Conservation (phyloP, 1,284 basidiomycete species). For the Pyrrhoderma noxium region DNA sequence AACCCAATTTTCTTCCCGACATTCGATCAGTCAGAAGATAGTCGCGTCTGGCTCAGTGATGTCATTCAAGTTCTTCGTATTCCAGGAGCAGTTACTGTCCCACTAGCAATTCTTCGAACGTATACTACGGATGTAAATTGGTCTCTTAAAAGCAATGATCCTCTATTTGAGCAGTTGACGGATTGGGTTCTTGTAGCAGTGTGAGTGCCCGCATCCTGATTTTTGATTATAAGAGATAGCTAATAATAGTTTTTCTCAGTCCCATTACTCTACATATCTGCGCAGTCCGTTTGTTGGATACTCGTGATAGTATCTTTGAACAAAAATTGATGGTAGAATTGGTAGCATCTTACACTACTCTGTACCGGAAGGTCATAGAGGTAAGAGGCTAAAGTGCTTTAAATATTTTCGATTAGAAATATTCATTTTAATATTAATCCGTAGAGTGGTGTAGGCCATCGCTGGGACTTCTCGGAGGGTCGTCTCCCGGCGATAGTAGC, state of each 20-base stretch:
- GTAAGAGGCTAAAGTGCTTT: constrained; percentile 28
- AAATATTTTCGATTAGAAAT: neutral
- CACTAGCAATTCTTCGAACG: constrained; percentile 46
- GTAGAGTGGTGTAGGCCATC: constrained; percentile 20
- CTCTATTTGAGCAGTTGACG: constrained; percentile 27
- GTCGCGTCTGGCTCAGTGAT: constrained; percentile 34
- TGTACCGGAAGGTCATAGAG: constrained; percentile 42
- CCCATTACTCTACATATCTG: constrained; percentile 48
- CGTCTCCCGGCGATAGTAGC: constrained; percentile 58
- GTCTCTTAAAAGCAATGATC: constrained; percentile 38
- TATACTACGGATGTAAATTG: constrained; percentile 41
- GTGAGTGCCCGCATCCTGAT: constrained; percentile 23
- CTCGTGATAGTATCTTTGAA: constrained; percentile 49
- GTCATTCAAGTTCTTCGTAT: constrained; percentile 51
- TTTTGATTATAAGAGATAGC: too few species aligned
- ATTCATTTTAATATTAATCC: neutral
- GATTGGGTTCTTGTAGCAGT: constrained; percentile 30
- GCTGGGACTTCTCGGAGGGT: constrained; percentile 36
- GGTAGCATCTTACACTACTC: constrained; percentile 49
- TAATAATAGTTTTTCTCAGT: too few species aligned
- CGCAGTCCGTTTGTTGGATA: constrained; percentile 49
- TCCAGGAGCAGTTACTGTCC: constrained; percentile 54
- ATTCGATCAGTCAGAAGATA: constrained; percentile 20
- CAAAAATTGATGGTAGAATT: constrained; percentile 65
- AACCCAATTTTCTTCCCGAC: constrained; percentile 42